Evolutionary conservation across 805 yeast genomes (phyloP).

Genomic region (Zygosaccharomyces siamensis): DNA sequence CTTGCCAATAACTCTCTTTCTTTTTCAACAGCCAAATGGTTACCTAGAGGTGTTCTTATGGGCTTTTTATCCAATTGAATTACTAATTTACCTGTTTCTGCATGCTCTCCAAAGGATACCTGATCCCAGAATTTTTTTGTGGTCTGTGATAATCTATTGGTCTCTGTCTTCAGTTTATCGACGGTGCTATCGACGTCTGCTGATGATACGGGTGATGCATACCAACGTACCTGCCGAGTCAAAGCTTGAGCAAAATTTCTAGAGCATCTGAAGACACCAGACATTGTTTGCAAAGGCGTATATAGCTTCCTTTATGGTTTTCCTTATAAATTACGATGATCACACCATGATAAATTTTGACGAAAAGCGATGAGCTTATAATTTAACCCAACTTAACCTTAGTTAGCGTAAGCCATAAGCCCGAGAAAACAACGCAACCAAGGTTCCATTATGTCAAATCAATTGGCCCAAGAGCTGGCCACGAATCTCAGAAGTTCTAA

Average conservation of each 20-base stretch:
- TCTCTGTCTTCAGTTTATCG: constrained; percentile 53
- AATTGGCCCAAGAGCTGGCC: constrained; percentile 24
- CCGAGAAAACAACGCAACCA: neutral
- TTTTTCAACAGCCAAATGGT: constrained; percentile 58
- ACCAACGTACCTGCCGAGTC: constrained; percentile 4
- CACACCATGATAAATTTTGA: neutral
- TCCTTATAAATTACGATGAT: neutral
- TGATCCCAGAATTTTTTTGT: constrained; percentile 77
- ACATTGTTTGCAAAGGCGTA: neutral
- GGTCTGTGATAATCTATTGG: constrained; percentile 67
- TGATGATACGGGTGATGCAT: constrained; percentile 18
- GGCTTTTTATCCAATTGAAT: constrained; percentile 72
- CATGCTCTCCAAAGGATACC: constrained; percentile 40
- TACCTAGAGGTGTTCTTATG: constrained; percentile 79
- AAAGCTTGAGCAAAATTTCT: neutral
- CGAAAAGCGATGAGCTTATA: constrained; percentile 2
- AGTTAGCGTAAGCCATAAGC: neutral
- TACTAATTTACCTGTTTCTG: constrained; percentile 37
- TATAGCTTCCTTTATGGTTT: neutral
- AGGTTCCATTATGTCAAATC: constrained; percentile 9
- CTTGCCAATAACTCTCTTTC: constrained; percentile 60
- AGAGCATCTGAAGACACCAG: neutral
- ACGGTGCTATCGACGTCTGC: constrained; percentile 36
- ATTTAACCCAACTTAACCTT: too few relatives aligned
- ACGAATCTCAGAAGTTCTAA: constrained; percentile 26